Conservation (phyloP, 768 basidiomycete genomes). For the Kockovaella imperatae region DNA sequence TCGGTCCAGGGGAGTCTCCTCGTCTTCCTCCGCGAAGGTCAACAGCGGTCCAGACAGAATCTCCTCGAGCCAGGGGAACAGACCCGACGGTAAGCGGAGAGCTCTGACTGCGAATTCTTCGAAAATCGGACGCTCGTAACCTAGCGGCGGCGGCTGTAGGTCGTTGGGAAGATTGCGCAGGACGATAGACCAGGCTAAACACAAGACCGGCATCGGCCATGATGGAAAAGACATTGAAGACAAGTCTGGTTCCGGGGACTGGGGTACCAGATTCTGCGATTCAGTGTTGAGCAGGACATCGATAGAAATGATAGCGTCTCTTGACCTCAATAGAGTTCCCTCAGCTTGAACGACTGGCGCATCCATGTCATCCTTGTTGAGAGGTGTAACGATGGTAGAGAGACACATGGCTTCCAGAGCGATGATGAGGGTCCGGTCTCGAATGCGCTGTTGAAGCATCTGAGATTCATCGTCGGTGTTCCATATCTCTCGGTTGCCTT, state of each 20-base stretch:
- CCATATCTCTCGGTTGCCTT: constrained; percentile 34
- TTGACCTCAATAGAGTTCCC: constrained; percentile 40
- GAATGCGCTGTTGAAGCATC: constrained; percentile 14
- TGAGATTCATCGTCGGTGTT: constrained; percentile 41
- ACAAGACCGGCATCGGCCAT: constrained; percentile 62
- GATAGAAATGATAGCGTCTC: neutral
- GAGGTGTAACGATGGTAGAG: constrained; percentile 12
- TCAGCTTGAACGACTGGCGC: constrained; percentile 9
- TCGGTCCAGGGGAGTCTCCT: constrained; percentile 53
- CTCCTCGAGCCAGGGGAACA: constrained; percentile 28
- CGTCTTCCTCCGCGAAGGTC: constrained; percentile 55
- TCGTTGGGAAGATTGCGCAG: constrained; percentile 44
- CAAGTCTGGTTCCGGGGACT: constrained; percentile 55
- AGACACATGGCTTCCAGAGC: constrained; percentile 28
- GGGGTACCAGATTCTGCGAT: constrained; percentile 38
- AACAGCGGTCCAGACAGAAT: constrained; percentile 52
- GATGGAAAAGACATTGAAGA: constrained; percentile 40
- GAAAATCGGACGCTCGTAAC: constrained; percentile 51
- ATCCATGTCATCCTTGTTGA: constrained; percentile 10
- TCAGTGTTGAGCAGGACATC: neutral
- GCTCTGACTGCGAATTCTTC: constrained; percentile 54
- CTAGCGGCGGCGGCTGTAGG: constrained; percentile 51
- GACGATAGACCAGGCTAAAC: constrained; percentile 77
- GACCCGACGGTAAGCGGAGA: constrained; percentile 53
- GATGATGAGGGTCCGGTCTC: constrained; percentile 26